Evolutionary conservation across 2,329 filamentous ascomycete species (phyloP).

Genomic region (Niveomyces coronatus): DNA sequence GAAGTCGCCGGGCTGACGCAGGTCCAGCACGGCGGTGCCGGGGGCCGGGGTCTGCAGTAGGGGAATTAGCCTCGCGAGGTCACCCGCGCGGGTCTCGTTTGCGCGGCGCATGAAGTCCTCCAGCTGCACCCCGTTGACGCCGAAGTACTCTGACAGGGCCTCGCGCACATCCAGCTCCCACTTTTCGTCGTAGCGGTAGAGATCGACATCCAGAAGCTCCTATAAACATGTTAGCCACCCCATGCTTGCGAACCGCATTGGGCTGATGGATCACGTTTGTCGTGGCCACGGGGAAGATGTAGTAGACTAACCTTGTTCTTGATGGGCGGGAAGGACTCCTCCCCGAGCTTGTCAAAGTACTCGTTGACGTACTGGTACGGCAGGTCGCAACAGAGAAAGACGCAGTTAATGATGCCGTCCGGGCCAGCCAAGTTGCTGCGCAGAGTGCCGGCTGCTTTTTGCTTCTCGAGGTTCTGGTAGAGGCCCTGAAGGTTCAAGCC

Average conservation of each 20-base stretch:
- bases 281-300: too few species aligned
- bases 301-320: conserved; percentile 24
- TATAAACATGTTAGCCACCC: conserved; percentile 15
- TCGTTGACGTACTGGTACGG: conserved; percentile 53
- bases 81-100: not conserved
- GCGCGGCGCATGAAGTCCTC: conserved; percentile 9
- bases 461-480: conserved; percentile 37
- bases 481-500: conserved; percentile 47
- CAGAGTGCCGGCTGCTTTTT: conserved; percentile 35
- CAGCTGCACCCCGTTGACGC: conserved; percentile 9
- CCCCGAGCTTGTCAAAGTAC: conserved; percentile 46
- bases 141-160: conserved; percentile 25
- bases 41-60: conserved; percentile 14
- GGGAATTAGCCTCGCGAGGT: conserved; percentile 3
- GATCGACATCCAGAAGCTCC: conserved; percentile 36
- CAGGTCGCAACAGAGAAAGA: conserved; percentile 53
- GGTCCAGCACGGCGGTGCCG: conserved; percentile 30
- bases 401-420: conserved; percentile 38
- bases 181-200: conserved; percentile 41
- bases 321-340: conserved; percentile 38
- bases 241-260: too few species aligned
- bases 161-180: conserved; percentile 36
- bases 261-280: too few species aligned
- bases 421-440: conserved; percentile 30
- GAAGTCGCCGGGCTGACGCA: conserved; percentile 34